phyloP scores from a whole-genome alignment of 768 basidiomycete genomes.

The Phanerochaete carnosa region DNA sequence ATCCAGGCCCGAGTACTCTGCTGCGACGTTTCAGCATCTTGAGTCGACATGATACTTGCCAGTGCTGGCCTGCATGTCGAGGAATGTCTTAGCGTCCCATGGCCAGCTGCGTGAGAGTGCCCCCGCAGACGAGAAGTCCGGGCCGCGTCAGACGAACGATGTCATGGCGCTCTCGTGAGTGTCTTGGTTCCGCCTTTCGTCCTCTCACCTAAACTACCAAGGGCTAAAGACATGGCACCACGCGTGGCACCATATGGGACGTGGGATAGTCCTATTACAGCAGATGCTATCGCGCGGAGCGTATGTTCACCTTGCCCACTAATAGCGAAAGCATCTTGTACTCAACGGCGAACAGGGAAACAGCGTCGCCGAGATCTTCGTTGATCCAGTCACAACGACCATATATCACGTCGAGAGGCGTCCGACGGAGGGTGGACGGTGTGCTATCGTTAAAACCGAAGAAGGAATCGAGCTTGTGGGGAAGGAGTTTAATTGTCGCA shows the following conservation, averaged over 20 bases:
- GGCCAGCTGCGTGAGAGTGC: too few relatives aligned
- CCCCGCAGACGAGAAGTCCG: too few relatives aligned
- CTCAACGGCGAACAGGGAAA: constrained; percentile 17
- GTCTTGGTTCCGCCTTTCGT: background rate
- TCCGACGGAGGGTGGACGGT: constrained; percentile 52
- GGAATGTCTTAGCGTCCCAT: too few relatives aligned
- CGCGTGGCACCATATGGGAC: constrained; percentile 52
- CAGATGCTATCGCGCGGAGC: constrained; percentile 45
- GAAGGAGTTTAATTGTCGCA: constrained; percentile 51
- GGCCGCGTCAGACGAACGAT: too few relatives aligned
- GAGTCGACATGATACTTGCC: too few relatives aligned
- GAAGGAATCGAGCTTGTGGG: constrained; percentile 50
- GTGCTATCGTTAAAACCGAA: constrained; percentile 52
- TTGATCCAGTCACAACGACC: constrained; percentile 44
- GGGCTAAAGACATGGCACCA: background rate
- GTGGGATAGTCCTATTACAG: constrained; percentile 58
- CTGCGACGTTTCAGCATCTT: background rate
- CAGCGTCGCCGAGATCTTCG: constrained; percentile 40
- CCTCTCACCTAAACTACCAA: background rate
- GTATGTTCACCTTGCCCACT: constrained; percentile 18
- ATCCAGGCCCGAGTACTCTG: background rate
- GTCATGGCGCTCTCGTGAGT: too few relatives aligned
- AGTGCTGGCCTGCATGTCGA: too few relatives aligned
- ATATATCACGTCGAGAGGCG: constrained; percentile 60
- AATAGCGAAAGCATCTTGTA: constrained; percentile 14